Percentiles rank a stretch among this genome's conserved stretches.
These are phyloP conservation scores for Warburgia ugandensis DNA, from an alignment of 164 flowering plant species.

Conservation along the genomic window DNA sequence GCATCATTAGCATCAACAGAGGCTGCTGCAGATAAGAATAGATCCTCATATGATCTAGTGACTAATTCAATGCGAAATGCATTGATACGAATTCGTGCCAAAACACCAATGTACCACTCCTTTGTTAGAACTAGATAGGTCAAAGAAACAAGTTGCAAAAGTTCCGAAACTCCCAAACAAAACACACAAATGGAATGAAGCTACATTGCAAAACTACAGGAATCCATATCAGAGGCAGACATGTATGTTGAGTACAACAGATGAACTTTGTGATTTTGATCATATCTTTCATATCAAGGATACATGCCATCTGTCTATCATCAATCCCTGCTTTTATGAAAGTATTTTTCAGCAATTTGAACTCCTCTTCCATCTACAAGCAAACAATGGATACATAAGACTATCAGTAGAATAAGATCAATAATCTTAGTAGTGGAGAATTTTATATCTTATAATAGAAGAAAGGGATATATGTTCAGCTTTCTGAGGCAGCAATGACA, in stretches of 20 bases:
- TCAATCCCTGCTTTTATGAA: conserved; percentile 29
- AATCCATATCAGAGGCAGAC: too few relatives aligned
- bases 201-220: too few relatives aligned
- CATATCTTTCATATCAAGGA: conserved; percentile 28
- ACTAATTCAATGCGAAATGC: conserved; percentile 82
- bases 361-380: conserved; percentile 67
- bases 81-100: conserved; percentile 85
- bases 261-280: too few relatives aligned
- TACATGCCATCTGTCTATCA: conserved; percentile 56
- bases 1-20: conserved; percentile 63
- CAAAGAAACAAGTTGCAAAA: conserved; percentile 27
- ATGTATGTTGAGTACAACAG: too few relatives aligned
- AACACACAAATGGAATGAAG: not conserved
- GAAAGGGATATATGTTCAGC: too few relatives aligned
- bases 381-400: conserved; percentile 5
- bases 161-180: not conserved
- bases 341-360: conserved; percentile 42
- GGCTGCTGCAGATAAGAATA: conserved; percentile 62
- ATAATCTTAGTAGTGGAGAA: too few relatives aligned
- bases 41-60: conserved; percentile 69
- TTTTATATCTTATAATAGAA: too few relatives aligned
- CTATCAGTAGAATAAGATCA: not conserved
- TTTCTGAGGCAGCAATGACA: too few relatives aligned
- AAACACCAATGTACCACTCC: conserved; percentile 64
- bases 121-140: conserved; percentile 60